These are phyloP conservation scores for Mesembryanthemum crystallinum DNA, from an alignment of 148 eudicot genomes.

Conservation along the genomic window DNA sequence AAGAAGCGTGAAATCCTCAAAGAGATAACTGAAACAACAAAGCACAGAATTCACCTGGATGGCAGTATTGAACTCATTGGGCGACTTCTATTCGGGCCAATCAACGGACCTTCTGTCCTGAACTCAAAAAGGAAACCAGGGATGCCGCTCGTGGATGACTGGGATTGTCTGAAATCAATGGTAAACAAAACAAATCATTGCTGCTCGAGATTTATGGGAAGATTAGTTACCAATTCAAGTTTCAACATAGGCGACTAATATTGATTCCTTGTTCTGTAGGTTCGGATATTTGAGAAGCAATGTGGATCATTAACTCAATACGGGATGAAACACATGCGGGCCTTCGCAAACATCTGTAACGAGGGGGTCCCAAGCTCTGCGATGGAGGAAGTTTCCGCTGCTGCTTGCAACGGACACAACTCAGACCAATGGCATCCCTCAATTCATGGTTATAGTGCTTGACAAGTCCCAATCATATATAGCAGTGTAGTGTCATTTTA, in stretches of 20 bases:
- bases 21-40: slow-evolving; percentile 52
- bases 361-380: slow-evolving; percentile 29
- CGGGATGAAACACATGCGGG: slow-evolving; percentile 94
- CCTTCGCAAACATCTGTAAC: slow-evolving; percentile 93
- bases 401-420: slow-evolving; percentile 36
- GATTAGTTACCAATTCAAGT: background rate
- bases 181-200: slow-evolving; percentile 24
- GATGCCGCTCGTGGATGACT: slow-evolving; percentile 70
- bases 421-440: slow-evolving; percentile 29
- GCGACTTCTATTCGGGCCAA: slow-evolving; percentile 55
- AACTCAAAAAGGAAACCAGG: slow-evolving; percentile 41
- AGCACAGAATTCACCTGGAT: slow-evolving; percentile 63
- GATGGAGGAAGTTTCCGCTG: slow-evolving; percentile 53
- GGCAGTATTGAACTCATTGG: slow-evolving; percentile 64
- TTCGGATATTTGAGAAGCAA: slow-evolving; percentile 67
- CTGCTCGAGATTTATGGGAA: background rate
- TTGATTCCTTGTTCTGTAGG: slow-evolving; percentile 32
- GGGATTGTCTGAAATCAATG: slow-evolving; percentile 88
- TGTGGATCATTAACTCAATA: slow-evolving; percentile 86
- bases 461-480: background rate
- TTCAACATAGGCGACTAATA: background rate
- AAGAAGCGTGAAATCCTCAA: slow-evolving; percentile 43
- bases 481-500: background rate
- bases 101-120: slow-evolving; percentile 45
- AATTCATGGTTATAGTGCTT: slow-evolving; percentile 37